phyloP scores from a whole-genome alignment of 441 rosid species.

The Adansonia grandidieri region DNA sequence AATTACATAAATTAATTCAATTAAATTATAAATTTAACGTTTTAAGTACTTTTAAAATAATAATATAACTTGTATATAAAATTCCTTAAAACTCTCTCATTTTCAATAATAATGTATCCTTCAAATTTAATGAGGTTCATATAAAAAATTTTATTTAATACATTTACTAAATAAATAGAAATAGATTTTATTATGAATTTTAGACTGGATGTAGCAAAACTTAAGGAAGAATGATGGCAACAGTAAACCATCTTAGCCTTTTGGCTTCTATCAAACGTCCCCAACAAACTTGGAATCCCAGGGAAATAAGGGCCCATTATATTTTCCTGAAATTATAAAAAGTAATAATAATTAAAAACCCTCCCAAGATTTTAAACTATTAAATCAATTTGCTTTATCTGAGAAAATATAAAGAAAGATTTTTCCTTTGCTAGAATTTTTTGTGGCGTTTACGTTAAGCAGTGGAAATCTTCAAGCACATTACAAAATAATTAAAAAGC shows the following conservation, averaged over 20 bases:
- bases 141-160: neutral
- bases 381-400: neutral
- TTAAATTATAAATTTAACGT: no score
- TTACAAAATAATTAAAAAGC: no score
- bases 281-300: constrained; percentile 46
- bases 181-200: neutral
- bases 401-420: neutral
- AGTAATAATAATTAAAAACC: neutral
- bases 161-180: neutral
- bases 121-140: neutral
- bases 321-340: neutral
- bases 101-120: neutral
- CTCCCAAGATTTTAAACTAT: neutral
- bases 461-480: constrained; percentile 30
- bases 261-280: constrained; percentile 24
- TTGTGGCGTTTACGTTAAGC: constrained; percentile 55
- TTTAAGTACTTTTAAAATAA: no score
- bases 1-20: no score
- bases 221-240: neutral
- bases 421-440: constrained; percentile 12
- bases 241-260: constrained; percentile 27
- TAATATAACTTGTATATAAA: no score
- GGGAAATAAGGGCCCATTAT: neutral
- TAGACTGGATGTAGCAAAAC: neutral
- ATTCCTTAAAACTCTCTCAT: neutral